These are phyloP conservation scores for Arctostaphylos glauca DNA, from an alignment of 148 eudicot species.

Conservation along the genomic window DNA sequence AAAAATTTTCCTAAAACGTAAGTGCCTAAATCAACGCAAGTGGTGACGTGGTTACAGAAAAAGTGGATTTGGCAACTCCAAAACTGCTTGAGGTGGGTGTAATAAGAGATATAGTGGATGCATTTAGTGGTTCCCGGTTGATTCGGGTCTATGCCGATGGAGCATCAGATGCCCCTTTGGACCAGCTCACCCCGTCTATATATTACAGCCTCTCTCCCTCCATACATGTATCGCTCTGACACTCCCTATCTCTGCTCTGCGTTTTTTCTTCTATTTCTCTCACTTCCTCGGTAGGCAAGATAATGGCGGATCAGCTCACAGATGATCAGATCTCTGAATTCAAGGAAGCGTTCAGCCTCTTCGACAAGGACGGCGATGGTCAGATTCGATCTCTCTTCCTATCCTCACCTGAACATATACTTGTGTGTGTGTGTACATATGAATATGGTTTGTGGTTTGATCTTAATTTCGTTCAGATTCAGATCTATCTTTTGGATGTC, in stretches of 20 bases:
- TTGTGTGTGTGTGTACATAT: background rate
- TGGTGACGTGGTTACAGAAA: too few species aligned
- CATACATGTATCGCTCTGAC: background rate
- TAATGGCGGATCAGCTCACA: conserved; percentile 15
- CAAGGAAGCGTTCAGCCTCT: conserved; percentile 14
- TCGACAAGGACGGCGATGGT: conserved; percentile 19
- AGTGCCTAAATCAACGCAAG: too few species aligned
- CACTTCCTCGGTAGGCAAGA: background rate
- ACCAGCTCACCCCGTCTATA: background rate
- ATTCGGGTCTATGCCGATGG: background rate
- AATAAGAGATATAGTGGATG: background rate
- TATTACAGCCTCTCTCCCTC: background rate
- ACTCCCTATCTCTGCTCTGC: background rate
- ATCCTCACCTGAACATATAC: background rate
- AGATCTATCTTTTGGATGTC: conserved; percentile 4
- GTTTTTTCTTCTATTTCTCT: background rate
- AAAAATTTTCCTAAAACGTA: too few species aligned
- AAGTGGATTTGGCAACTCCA: too few species aligned
- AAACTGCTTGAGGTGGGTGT: background rate
- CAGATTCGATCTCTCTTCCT: background rate
- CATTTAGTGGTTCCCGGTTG: background rate
- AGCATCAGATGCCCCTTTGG: background rate
- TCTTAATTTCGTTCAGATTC: conserved; percentile 2
- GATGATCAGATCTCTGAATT: conserved; percentile 17
- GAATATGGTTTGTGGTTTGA: background rate